Base-by-base conservation (phyloP, 208 protist species). In the Leishmania tropica region DNA sequence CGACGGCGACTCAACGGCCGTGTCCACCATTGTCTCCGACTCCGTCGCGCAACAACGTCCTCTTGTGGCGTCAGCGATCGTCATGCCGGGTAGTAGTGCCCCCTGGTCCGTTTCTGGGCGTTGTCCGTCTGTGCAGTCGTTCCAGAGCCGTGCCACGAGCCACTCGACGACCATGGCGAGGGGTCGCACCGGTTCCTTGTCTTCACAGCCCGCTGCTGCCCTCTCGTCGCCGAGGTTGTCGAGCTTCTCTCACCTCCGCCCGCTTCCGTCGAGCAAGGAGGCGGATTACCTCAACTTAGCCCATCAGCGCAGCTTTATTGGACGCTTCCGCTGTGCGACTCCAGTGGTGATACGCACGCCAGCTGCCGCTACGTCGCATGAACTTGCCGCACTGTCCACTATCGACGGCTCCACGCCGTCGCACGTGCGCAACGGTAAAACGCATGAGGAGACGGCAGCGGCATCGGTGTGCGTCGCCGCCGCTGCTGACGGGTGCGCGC, bases 281-380 rank as follows among this genome's bases (percentile, higher is more conserved):
- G 58, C 79, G 21, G 84, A 76, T 42, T 81, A 85, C 77, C 42
- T 87, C 47, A 80, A 84, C 62, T 15, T 83, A 17, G 70, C 79
- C 24, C 68, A 56, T 35, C 68, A 60, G 60, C 84, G 76, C 70
- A 83, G 78, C 68, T 93, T 79, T 62, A 74, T 81, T 72, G 89
- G 72, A 24, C 84, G 76, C 35, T 90, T 89, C 54, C 85, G 84
- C 28, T 90, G 85, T 65, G 89, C 87, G 75, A 75, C 80, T 5
- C 74, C 85, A 51, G 89, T 90, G 40, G 78, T 90, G 75, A 72
- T 87, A 48, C 85, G 84, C 68, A 89, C 85, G 1, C 53, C 78
- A 13, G 60, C 82, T 13, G 35, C 75, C 6, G 70, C 75, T 0
- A 86, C 84, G 35, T 54, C 51, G 42, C 83, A 87, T 40, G n/a